These are phyloP conservation scores for Periconia sp. DNA, from an alignment of 2,329 filamentous ascomycete genomes.

Conservation along the genomic window DNA sequence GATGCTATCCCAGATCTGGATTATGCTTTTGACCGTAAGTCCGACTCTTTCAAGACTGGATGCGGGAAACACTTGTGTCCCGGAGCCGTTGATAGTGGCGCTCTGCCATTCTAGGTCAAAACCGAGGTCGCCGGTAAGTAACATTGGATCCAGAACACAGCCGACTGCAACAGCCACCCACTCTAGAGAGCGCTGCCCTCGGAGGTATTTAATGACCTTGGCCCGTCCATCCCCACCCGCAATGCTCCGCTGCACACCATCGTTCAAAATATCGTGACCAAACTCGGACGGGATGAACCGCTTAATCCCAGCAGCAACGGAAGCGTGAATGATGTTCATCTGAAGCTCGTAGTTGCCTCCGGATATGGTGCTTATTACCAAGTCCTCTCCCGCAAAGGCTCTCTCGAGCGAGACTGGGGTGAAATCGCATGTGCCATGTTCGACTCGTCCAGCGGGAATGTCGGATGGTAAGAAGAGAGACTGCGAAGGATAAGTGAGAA, in stretches of 20 bases:
- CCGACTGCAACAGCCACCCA: conserved; percentile 46
- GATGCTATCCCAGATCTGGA: conserved; percentile 40
- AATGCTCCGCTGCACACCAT: conserved; percentile 33
- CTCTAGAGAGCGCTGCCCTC: conserved; percentile 24
- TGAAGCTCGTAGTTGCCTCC: conserved; percentile 33
- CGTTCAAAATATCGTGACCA: conserved; percentile 43
- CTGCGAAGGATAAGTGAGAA: conserved; percentile 34
- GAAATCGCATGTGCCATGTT: conserved; percentile 37
- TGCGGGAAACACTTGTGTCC: conserved; percentile 42
- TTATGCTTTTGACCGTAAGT: conserved; percentile 27
- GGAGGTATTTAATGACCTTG: conserved; percentile 38
- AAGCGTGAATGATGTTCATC: conserved; percentile 47
- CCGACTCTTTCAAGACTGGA: conserved; percentile 42
- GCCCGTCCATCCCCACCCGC: conserved; percentile 35
- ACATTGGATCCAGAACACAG: conserved; percentile 35
- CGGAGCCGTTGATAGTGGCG: conserved; percentile 45
- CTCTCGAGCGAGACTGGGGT: conserved; percentile 33
- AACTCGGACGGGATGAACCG: conserved; percentile 53
- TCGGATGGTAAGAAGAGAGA: conserved; percentile 23
- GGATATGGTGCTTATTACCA: conserved; percentile 42
- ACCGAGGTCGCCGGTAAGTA: conserved; percentile 43
- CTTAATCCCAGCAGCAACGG: conserved; percentile 46
- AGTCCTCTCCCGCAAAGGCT: conserved; percentile 45
- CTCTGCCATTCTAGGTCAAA: conserved; percentile 49
- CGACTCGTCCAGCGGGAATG: conserved; percentile 11